Evolutionary conservation across 2,329 filamentous ascomycete genomes (phyloP), one percentile per base, ranked within the genome.

Genomic region (Epichloe uncinata): DNA sequence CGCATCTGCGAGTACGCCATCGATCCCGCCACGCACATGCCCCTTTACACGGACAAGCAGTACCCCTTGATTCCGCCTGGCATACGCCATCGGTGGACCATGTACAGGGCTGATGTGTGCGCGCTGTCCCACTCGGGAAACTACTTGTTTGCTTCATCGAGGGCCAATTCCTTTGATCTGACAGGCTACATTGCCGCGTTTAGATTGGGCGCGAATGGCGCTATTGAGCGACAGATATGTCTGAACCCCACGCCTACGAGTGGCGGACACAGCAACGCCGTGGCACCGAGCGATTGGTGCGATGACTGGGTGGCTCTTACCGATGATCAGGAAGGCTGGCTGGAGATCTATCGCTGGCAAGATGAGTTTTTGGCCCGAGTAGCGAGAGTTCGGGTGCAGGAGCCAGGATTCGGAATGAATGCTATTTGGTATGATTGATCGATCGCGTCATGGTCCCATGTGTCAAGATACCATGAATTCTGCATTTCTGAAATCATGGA

Each of bases 341-440:
- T 95, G 18, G 88, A 95, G 70, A 86, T 95, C 50, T 94, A 94
- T 64, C 75, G 87, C 49, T 95, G 87, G 85, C 75, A 84, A 56
- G 83, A 89, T 52, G 87, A 93, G 72, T 87, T 84, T 58, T 68
- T 95, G 48, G 83, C 80, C 2, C 73, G 87, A 3, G 87, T 94
- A 7, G 87, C 87, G 15, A 75, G 85, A 54, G 72, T 86, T 54
- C 81, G 87, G 57, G 82, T 94, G 37, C 81, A 82, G 5, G 88
- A 94, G 70, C 86, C 85, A n/a, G 88, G 88, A 1, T 95, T 95
- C 64, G 87, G 87, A 2, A 95, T 95, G 88, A 95, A 95, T 68
- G 87, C 87, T n/a, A 89, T 94, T 55, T 95, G 88, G 88, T 51
- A 51, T 16, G 49, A 51, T 30, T 51, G 13, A 33, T 16, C 18